These are phyloP conservation scores for Ophiostoma piceae DNA, from an alignment of 2,329 filamentous ascomycete genomes.

Conservation along the genomic window DNA sequence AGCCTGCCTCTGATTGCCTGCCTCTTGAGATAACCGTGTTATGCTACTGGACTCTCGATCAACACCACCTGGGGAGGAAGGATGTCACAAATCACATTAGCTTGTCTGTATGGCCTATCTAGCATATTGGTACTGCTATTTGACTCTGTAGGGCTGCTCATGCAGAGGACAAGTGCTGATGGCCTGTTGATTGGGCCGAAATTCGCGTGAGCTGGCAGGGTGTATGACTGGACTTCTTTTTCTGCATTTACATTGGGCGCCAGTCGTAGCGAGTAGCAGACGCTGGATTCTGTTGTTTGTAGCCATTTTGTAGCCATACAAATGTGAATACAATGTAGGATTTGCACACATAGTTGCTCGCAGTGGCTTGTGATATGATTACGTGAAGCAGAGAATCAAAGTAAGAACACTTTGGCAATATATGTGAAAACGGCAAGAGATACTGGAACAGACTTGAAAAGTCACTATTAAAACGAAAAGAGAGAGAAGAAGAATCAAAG, in stretches of 20 bases:
- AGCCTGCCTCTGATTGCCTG: conserved; percentile 24
- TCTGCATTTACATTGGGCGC: background rate
- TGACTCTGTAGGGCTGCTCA: background rate
- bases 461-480: no score
- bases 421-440: no score
- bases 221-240: background rate
- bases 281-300: background rate
- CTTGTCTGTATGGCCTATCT: background rate
- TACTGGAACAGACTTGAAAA: no score
- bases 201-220: background rate
- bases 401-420: no score
- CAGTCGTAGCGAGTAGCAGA: background rate
- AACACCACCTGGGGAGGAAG: background rate
- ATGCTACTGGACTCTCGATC: background rate
- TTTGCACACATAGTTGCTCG: no score
- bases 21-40: conserved; percentile 15
- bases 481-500: background rate
- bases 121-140: background rate
- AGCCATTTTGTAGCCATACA: background rate
- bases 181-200: background rate
- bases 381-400: background rate
- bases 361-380: background rate
- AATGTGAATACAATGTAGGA: no score
- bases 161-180: background rate
- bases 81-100: background rate